phyloP scores from a whole-genome alignment of 225 moss, liverwort and hornwort genomes.

The Pleurozium schreberi region DNA sequence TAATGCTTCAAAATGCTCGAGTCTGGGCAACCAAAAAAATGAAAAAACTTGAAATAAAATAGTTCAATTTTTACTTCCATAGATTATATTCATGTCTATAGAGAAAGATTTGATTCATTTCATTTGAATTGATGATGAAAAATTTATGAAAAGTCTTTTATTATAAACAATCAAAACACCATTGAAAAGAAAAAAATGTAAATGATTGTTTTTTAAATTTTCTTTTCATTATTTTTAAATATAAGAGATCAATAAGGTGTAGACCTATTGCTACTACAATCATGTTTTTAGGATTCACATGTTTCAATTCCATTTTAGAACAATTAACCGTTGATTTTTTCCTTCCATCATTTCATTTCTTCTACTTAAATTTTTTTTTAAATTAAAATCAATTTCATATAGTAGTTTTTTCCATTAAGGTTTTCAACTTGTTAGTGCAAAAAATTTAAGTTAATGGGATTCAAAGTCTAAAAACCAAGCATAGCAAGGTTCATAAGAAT shows the following conservation, averaged over 20 bases:
- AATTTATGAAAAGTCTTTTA: too few relatives aligned
- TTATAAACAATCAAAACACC: neutral
- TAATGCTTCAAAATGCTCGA: neutral
- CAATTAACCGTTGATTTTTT: neutral
- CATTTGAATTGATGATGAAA: neutral
- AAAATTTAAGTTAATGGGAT: neutral
- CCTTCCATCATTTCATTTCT: neutral
- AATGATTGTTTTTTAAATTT: neutral
- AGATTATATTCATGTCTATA: neutral
- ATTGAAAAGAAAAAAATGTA: neutral
- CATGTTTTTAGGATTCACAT: neutral
- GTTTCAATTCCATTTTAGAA: neutral
- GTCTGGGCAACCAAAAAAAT: neutral
- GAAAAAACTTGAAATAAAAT: neutral
- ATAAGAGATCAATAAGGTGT: neutral
- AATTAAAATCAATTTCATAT: neutral
- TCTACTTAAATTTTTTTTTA: neutral
- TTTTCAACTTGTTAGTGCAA: neutral
- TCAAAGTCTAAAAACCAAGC: too few relatives aligned
- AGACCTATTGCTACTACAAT: neutral
- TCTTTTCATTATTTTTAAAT: neutral
- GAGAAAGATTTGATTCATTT: neutral
- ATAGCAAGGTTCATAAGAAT: neutral
- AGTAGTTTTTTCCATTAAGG: neutral
- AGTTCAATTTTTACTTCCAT: neutral